These are phyloP conservation scores for Tuber indicum DNA, from an alignment of 495 filamentous ascomycete species.

Conservation along the genomic window DNA sequence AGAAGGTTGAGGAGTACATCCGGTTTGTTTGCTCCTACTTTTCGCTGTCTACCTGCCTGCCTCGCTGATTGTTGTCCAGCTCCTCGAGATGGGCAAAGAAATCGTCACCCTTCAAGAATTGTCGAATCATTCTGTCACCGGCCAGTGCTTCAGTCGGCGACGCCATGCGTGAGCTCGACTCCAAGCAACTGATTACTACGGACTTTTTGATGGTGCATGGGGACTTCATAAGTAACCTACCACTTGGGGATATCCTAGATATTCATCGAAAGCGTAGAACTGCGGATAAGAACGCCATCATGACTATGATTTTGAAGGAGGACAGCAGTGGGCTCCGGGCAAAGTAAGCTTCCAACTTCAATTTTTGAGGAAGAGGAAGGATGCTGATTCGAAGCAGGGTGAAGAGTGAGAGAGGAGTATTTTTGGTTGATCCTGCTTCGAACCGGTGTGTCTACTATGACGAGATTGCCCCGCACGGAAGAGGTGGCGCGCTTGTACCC, in stretches of 20 bases:
- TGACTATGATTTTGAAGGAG: slow-evolving; percentile 89
- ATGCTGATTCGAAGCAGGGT: slow-evolving; percentile 38
- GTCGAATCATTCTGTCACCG: slow-evolving; percentile 80
- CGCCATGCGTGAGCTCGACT: slow-evolving; percentile 89
- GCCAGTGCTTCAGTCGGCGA: slow-evolving; percentile 80
- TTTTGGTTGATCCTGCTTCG: slow-evolving; percentile 73
- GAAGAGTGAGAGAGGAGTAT: slow-evolving; percentile 67
- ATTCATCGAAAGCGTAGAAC: slow-evolving; percentile 73
- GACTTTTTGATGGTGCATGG: slow-evolving; percentile 92
- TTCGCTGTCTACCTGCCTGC: not conserved
- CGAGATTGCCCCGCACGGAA: slow-evolving; percentile 52
- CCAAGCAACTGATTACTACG: slow-evolving; percentile 71
- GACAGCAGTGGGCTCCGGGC: slow-evolving; percentile 68
- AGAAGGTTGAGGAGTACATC: slow-evolving; percentile 81
- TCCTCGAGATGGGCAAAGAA: slow-evolving; percentile 61
- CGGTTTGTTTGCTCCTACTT: slow-evolving; percentile 28
- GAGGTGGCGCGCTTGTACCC: slow-evolving; percentile 50
- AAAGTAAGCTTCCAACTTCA: slow-evolving; percentile 44
- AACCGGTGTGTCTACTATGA: slow-evolving; percentile 90
- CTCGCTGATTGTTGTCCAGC: slow-evolving; percentile 41
- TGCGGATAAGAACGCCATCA: slow-evolving; percentile 88
- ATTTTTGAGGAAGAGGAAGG: not conserved
- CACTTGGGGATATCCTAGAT: slow-evolving; percentile 69
- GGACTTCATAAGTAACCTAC: slow-evolving; percentile 86
- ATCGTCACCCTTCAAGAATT: slow-evolving; percentile 74